These are phyloP conservation scores for Beauveria varroae DNA, from an alignment of 2,329 filamentous ascomycete species.

Conservation along the genomic window DNA sequence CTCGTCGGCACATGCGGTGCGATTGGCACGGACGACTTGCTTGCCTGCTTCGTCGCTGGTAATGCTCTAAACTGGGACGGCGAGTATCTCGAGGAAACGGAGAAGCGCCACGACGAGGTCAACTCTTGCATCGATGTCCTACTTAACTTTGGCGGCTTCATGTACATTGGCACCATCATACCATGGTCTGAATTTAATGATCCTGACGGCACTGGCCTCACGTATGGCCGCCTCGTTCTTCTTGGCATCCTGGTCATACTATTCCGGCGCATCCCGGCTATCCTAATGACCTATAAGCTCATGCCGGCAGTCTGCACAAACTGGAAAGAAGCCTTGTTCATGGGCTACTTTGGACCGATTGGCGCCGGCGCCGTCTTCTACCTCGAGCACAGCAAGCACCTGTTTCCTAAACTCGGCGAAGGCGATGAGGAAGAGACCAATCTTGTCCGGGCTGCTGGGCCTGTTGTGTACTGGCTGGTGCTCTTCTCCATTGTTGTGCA, in stretches of 20 bases:
- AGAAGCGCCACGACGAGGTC: slow-evolving; percentile 52
- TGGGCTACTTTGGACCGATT: slow-evolving; percentile 68
- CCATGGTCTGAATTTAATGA: slow-evolving; percentile 49
- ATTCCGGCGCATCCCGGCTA: slow-evolving; percentile 50
- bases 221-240: slow-evolving; percentile 38
- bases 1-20: slow-evolving; percentile 49
- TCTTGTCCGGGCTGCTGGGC: slow-evolving; percentile 27
- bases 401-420: slow-evolving; percentile 30
- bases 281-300: slow-evolving; percentile 45
- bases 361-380: slow-evolving; percentile 73
- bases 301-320: slow-evolving; percentile 44
- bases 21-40: slow-evolving; percentile 51
- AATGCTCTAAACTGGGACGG: slow-evolving; percentile 56
- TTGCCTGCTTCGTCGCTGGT: slow-evolving; percentile 55
- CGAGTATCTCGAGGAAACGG: slow-evolving; percentile 46
- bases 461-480: slow-evolving; percentile 13
- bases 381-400: slow-evolving; percentile 41
- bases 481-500: slow-evolving; percentile 38
- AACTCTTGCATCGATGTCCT: slow-evolving; percentile 51
- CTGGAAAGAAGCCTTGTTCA: slow-evolving; percentile 52
- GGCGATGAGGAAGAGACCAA: slow-evolving; percentile 28
- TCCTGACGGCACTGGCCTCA: slow-evolving; percentile 46
- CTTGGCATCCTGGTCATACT: slow-evolving; percentile 46
- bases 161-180: slow-evolving; percentile 49
- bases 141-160: slow-evolving; percentile 53